phyloP scores from a whole-genome alignment of 768 basidiomycete genomes.

The Mycena amicta region DNA sequence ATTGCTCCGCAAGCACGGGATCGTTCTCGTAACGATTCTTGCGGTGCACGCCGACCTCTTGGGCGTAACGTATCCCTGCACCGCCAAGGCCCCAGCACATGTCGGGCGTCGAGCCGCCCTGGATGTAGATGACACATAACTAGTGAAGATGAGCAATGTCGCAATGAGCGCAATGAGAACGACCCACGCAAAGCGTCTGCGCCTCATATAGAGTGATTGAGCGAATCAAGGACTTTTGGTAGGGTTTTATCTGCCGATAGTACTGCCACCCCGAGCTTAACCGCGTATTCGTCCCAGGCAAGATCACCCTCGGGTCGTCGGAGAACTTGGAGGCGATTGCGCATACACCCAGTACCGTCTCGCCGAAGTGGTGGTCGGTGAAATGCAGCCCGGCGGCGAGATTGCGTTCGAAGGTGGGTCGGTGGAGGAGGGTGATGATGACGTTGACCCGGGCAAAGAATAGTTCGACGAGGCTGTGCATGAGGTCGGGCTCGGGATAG shows the following conservation, averaged over 20 bases:
- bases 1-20: conserved; percentile 47
- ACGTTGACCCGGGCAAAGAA: conserved; percentile 48
- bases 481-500: conserved; percentile 43
- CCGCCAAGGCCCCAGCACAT: conserved; percentile 56
- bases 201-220: conserved; percentile 59
- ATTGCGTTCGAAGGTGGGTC: conserved; percentile 12
- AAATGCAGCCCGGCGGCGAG: conserved; percentile 33
- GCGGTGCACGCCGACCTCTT: conserved; percentile 62
- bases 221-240: conserved; percentile 48
- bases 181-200: conserved; percentile 50
- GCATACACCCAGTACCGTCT: conserved; percentile 48
- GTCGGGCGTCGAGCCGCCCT: conserved; percentile 47
- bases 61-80: conserved; percentile 56
- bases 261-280: conserved; percentile 47
- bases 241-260: conserved; percentile 51
- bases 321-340: conserved; percentile 53
- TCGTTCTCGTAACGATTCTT: conserved; percentile 31
- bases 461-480: conserved; percentile 44
- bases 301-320: conserved; percentile 39
- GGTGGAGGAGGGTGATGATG: conserved; percentile 42
- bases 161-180: neutral
- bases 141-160: conserved; percentile 18
- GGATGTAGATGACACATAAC: conserved; percentile 44
- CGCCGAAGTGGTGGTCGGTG: conserved; percentile 44
- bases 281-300: conserved; percentile 28